Conservation (phyloP, 1,284 basidiomycete species). For the Fomitopsis schrenkii region DNA sequence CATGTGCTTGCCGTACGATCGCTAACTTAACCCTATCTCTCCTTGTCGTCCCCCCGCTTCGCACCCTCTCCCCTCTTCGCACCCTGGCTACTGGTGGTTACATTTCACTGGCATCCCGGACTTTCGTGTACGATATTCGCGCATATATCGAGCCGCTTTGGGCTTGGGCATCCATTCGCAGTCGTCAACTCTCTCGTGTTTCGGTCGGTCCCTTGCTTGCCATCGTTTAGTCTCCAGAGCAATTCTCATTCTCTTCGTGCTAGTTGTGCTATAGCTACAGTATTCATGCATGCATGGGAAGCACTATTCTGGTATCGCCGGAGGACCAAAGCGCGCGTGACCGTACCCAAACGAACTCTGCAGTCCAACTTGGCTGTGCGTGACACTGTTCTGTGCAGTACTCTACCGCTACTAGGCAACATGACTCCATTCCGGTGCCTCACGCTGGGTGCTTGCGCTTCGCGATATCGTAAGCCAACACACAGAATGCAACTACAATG, state of each 20-base stretch:
- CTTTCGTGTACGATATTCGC: conserved; percentile 25
- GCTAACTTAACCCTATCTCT: conserved; percentile 23
- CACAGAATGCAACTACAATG: conserved; percentile 70
- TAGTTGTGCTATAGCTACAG: conserved; percentile 23
- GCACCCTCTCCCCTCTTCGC: conserved; percentile 2
- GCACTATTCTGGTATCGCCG: not conserved
- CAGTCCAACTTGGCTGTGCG: not conserved
- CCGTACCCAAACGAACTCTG: not conserved
- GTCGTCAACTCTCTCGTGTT: conserved; percentile 6
- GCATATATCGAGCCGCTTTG: conserved; percentile 14
- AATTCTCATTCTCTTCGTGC: conserved; percentile 8
- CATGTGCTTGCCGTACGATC: conserved; percentile 3
- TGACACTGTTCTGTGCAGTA: not conserved
- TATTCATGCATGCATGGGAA: conserved; percentile 16
- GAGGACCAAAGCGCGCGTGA: not conserved
- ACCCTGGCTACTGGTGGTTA: conserved; percentile 20
- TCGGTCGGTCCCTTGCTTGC: conserved; percentile 11
- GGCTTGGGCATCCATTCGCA: conserved; percentile 16
- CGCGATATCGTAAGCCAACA: conserved; percentile 70
- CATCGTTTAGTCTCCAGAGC: conserved; percentile 6
- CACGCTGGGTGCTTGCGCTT: conserved; percentile 14
- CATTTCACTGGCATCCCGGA: conserved; percentile 23
- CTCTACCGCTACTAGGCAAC: not conserved
- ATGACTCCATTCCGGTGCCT: not conserved
- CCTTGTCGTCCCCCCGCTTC: conserved; percentile 9